These are phyloP conservation scores for Dichotomocladium elegans DNA, from an alignment of 371 early-diverging fungal species.

Conservation along the genomic window DNA sequence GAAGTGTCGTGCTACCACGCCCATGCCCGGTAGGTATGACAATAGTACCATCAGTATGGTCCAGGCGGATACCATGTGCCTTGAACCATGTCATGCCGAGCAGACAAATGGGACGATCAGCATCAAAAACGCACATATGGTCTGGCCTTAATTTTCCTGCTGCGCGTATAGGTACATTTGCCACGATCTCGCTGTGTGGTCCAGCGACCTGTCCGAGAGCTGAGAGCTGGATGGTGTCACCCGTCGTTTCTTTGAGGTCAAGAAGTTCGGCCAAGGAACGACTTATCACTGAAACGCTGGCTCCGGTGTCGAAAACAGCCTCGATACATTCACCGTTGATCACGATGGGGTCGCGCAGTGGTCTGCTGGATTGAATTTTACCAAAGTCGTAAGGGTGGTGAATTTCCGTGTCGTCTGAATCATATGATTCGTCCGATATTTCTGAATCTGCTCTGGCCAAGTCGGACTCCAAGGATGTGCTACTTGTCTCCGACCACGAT, in stretches of 20 bases:
- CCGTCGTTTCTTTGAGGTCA: slow-evolving; percentile 3
- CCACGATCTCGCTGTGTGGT: not conserved
- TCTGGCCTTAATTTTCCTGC: not conserved
- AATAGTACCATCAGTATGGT: not conserved
- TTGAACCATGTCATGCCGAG: slow-evolving; percentile 17
- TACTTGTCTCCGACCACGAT: not conserved
- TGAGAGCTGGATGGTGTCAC: slow-evolving; percentile 6
- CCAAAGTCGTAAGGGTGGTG: not conserved
- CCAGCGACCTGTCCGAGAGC: not conserved
- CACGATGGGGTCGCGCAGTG: not conserved
- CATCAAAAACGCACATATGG: not conserved
- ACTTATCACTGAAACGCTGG: slow-evolving; percentile 8
- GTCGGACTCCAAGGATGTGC: not conserved
- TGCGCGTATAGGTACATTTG: not conserved
- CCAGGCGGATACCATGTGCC: slow-evolving; percentile 5
- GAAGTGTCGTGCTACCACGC: not conserved
- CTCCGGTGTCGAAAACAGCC: slow-evolving; percentile 9
- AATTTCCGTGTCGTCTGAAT: not conserved
- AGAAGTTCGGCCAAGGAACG: not conserved
- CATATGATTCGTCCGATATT: not conserved
- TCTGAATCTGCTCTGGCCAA: not conserved
- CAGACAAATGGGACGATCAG: slow-evolving; percentile 3
- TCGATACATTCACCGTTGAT: not conserved
- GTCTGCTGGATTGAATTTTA: not conserved
- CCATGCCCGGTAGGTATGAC: slow-evolving; percentile 6